Conservation (phyloP, 805 yeast species). For the Schwanniomyces polymorphus region DNA sequence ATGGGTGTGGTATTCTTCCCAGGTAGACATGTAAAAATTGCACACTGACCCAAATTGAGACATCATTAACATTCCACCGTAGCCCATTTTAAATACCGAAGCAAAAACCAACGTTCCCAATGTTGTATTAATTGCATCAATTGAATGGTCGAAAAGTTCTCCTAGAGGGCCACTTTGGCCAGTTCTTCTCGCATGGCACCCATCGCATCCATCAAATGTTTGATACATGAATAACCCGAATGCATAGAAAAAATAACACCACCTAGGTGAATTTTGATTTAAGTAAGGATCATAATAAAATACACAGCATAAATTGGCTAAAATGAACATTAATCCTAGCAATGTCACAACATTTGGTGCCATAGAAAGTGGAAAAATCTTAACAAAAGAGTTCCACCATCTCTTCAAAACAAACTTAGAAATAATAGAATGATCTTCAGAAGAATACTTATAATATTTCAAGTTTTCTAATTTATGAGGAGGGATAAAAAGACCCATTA, state of each 20-base stretch:
- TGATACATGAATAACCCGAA: constrained; percentile 86
- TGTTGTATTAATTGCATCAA: constrained; percentile 73
- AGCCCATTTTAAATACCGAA: constrained; percentile 77
- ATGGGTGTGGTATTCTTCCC: constrained; percentile 96
- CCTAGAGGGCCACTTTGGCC: constrained; percentile 96
- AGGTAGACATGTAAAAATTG: constrained; percentile 85
- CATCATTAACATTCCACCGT: constrained; percentile 56
- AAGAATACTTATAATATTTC: constrained; percentile 62
- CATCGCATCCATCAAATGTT: constrained; percentile 96
- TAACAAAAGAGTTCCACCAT: constrained; percentile 76
- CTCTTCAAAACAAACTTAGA: constrained; percentile 77
- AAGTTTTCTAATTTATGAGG: constrained; percentile 48
- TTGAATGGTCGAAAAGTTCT: constrained; percentile 90
- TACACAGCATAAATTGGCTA: constrained; percentile 62
- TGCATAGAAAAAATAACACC: constrained; percentile 79
- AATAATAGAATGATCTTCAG: constrained; percentile 78
- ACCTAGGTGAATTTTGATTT: constrained; percentile 59
- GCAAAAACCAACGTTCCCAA: constrained; percentile 72
- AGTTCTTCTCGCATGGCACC: constrained; percentile 91
- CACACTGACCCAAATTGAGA: constrained; percentile 73
- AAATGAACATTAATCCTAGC: constrained; percentile 70
- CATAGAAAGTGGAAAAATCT: constrained; percentile 78
- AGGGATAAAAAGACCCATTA: constrained; percentile 70
- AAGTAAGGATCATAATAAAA: constrained; percentile 74
- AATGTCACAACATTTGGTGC: constrained; percentile 93